Evolutionary conservation across 768 basidiomycete genomes (phyloP), one percentile per base, ranked within the genome.

Genomic region (Agaricus bisporus): DNA sequence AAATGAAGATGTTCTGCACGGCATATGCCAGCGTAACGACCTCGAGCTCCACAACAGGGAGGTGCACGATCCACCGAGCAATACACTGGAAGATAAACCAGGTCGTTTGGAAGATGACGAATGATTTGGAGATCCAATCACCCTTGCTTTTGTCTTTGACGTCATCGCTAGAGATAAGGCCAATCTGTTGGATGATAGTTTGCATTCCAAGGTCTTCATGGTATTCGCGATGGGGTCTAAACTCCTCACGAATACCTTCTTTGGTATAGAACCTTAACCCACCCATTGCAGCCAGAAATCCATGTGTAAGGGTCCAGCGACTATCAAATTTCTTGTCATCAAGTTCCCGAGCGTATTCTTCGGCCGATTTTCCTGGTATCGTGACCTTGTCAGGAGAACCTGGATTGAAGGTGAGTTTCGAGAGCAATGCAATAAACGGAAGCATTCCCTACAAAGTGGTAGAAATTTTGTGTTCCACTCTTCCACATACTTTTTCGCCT

Each of bases 141-240:
- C 49, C 45, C 41, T 56, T 56, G 39, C 56, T 56, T 22, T 42
- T 45, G 28, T 56, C 56, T 14, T 7, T 5, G 8, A 56, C 44
- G 2, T 48, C 48, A 1, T 43, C 32, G 11, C 45, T 42, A 9
- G 42, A 35, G 15, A 49, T n/a, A 17, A 29, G 29, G 5, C 29
- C 29, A 29, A 29, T 29, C 29, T 29, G 29, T 29, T 29, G 29
- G 28, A 11, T 10, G 41, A 46, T 5, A 28, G 22, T 9, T 17
- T 47, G 17, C 8, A 54, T 17, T 26, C 20, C 3, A 7, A 7
- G 32, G 11, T 5, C 38, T 28, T 8, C 7, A 14, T 26, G 5
- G 14, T 8, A 32, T 4, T 7, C 32, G 7, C 11, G 37, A 36
- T 14, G 10, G 48, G 44, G 2, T 54, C 35, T n/a, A 47, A 59